phyloP scores from a whole-genome alignment of 495 filamentous ascomycete species.

The Aspergillus ellipticus region DNA sequence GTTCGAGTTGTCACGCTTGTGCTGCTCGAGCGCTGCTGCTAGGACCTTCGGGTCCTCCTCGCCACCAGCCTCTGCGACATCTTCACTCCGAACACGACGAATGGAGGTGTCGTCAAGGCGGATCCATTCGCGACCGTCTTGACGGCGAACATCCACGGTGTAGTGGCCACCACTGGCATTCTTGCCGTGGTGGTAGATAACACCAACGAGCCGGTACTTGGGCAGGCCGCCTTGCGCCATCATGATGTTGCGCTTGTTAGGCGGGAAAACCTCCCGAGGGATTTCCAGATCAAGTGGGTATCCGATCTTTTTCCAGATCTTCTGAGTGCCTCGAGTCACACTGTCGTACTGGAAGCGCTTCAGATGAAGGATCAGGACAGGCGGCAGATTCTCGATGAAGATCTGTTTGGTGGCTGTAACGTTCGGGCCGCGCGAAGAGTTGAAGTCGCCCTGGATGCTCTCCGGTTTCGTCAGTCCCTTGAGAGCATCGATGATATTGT shows the following conservation, averaged over 20 bases:
- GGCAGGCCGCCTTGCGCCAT: conserved; percentile 63
- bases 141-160: conserved; percentile 90
- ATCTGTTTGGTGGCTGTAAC: conserved; percentile 85
- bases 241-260: conserved; percentile 62
- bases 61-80: conserved; percentile 82
- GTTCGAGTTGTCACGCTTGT: conserved; percentile 57
- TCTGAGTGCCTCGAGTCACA: conserved; percentile 79
- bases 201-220: conserved; percentile 81
- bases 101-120: conserved; percentile 93
- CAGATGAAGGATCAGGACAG: conserved; percentile 89
- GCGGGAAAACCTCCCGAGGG: conserved; percentile 85
- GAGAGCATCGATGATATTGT: conserved; percentile 88
- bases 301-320: conserved; percentile 97
- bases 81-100: conserved; percentile 77
- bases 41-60: conserved; percentile 73
- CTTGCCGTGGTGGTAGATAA: conserved; percentile 97
- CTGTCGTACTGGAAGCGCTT: conserved; percentile 97
- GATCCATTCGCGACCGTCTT: conserved; percentile 93
- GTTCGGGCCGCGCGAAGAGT: conserved; percentile 72
- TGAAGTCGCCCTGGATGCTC: conserved; percentile 81
- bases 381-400: conserved; percentile 88
- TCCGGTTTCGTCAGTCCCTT: conserved; percentile 80
- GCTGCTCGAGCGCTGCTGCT: conserved; percentile 59
- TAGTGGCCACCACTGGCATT: conserved; percentile 94
- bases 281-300: conserved; percentile 95